Evolutionary conservation across 495 filamentous ascomycete genomes (phyloP).

Genomic region (Hypoxylon fragiforme): DNA sequence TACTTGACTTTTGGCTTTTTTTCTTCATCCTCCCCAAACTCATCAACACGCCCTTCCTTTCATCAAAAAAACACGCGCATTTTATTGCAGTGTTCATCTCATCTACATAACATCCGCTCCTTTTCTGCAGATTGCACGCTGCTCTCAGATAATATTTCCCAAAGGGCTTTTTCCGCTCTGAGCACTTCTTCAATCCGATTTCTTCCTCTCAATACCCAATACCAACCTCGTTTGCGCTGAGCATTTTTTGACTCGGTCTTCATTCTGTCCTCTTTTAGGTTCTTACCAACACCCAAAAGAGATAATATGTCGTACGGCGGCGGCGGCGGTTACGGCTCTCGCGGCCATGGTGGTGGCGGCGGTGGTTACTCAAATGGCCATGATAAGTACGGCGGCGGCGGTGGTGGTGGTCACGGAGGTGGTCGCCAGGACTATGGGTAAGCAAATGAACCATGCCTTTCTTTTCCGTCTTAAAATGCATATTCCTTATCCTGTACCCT

Average conservation of each 20-base stretch:
- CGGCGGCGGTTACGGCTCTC: conserved; percentile 60
- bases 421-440: conserved; percentile 43
- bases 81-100: conserved; percentile 1
- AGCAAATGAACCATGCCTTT: conserved; percentile 41
- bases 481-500: neutral
- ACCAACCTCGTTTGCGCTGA: conserved; percentile 36
- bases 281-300: too few relatives aligned
- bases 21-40: conserved; percentile 26
- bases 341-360: conserved; percentile 50
- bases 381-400: conserved; percentile 41
- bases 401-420: conserved; percentile 30
- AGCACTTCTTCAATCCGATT: too few relatives aligned
- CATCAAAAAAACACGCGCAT: conserved; percentile 21
- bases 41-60: conserved; percentile 22
- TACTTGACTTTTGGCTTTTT: conserved; percentile 21
- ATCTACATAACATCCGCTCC: neutral
- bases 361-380: conserved; percentile 53
- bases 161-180: conserved; percentile 22
- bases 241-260: conserved; percentile 9
- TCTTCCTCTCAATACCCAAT: conserved; percentile 20
- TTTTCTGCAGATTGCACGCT: neutral
- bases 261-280: neutral
- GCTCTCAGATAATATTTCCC: neutral
- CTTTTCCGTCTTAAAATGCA: conserved; percentile 20
- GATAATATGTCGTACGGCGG: conserved; percentile 73